A percentile compares a stretch with the other conserved stretches of the same genome.
Evolutionary conservation across 2,329 filamentous ascomycete species (phyloP).

Genomic region (Didymella arachidicola): DNA sequence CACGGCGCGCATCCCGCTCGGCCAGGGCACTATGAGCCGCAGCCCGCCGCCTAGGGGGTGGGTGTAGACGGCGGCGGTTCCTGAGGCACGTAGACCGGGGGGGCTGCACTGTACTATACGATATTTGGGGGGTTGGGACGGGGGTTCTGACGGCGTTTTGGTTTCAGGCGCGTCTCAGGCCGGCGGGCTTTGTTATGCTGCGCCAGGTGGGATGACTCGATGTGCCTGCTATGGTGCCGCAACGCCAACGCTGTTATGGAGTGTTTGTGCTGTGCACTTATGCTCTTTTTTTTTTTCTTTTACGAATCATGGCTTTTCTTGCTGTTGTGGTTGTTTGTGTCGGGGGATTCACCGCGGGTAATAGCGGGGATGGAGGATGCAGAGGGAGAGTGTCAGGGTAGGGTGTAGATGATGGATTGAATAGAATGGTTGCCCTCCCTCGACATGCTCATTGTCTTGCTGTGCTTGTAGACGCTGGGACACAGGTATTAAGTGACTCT

Average conservation of each 20-base stretch:
- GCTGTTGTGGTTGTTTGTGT: too few relatives aligned
- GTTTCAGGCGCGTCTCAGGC: constrained; percentile 12
- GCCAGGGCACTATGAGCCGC: constrained; percentile 49
- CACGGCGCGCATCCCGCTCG: constrained; percentile 44
- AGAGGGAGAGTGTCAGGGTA: too few relatives aligned
- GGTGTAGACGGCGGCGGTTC: constrained; percentile 15
- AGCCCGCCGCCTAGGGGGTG: constrained; percentile 46
- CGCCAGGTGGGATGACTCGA: too few relatives aligned
- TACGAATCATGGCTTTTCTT: not conserved
- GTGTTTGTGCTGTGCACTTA: not conserved
- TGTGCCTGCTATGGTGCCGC: too few relatives aligned
- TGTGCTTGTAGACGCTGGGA: too few relatives aligned
- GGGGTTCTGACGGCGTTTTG: constrained; percentile 15
- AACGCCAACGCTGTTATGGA: not conserved
- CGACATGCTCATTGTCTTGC: not conserved
- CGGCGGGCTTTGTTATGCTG: too few relatives aligned
- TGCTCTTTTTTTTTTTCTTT: not conserved
- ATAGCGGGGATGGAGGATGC: not conserved
- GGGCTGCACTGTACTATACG: constrained; percentile 6
- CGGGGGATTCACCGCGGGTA: not conserved
- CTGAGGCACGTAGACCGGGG: not conserved
- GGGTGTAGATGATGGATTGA: too few relatives aligned
- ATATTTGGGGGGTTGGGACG: constrained; percentile 1
- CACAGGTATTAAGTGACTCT: too few relatives aligned
- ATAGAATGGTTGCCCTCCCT: too few relatives aligned